Base-by-base conservation (phyloP, 1,284 basidiomycete species). In the Boletellus deceptivus region DNA sequence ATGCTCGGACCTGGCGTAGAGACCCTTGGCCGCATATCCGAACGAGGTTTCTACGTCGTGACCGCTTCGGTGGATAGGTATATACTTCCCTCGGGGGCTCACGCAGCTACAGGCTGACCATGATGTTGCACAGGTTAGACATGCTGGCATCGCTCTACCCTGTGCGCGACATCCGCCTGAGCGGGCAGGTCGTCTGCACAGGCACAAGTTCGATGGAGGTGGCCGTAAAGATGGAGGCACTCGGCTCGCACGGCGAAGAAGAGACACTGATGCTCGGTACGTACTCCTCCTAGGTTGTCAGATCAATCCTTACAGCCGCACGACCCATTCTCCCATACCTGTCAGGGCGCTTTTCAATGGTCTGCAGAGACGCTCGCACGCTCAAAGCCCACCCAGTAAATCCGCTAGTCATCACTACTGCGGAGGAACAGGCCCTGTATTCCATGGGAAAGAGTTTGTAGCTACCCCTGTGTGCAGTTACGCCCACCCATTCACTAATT, bases 201-300 rank as follows among this genome's bases (percentile, higher is more conserved):
- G 90, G 89, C 0, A 75, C 69, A 35, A 88, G 84, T 52, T 89
- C 85, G 0, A 89, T 92, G 81, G 89, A 92, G 63, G 82, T 91
- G 24, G 86, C 83, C 3, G 85, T 92, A 33, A 88, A 86, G 63
- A 89, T 91, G 84, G 87, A 91, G 63, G 83, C 76, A 17, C 63
- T 86, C 35, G 72, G 75, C 34, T 61, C 64, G 25, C 68, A 72
- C 27, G 71, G 71, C 20, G 68, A 70, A 6, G 82, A 82, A 25
- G 73, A 82, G 57, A 86, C 85, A 0, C 74, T 88, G 20, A 75
- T 89, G 67, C 70, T 89, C 48, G 85, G 87, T 86, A 61, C 57
- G 73, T 53, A 47, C 0, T 31, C 4, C 11, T 11, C 22, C 5
- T 16, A 4, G 34, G 61, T 31, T 55, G 58, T 35, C 14, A 25